Conservation (phyloP, 352 stramenopile genomes). For the Phytophthora brassicae region DNA sequence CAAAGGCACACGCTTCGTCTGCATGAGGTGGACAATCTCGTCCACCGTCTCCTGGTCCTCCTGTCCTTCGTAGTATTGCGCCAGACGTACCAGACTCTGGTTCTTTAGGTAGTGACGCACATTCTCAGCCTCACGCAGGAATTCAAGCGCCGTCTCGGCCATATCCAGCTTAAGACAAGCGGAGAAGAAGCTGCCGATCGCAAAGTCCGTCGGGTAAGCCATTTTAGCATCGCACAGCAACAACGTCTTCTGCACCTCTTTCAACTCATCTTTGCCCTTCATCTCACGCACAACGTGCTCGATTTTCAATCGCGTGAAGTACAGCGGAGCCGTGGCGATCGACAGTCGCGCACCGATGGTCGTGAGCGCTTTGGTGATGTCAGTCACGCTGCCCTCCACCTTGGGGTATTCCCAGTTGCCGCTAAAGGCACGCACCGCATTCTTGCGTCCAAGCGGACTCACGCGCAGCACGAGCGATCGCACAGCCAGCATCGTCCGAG, state of each 20-base stretch:
- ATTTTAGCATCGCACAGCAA: constrained; percentile 81
- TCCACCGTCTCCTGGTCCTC: constrained; percentile 60
- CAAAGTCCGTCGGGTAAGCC: constrained; percentile 67
- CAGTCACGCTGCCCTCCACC: constrained; percentile 68
- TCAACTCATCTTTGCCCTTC: constrained; percentile 70
- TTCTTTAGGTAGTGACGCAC: constrained; percentile 78
- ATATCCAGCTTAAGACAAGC: constrained; percentile 61
- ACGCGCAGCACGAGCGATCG: constrained; percentile 25
- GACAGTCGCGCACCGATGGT: constrained; percentile 75
- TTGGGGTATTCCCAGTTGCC: constrained; percentile 84
- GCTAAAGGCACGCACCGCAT: constrained; percentile 59
- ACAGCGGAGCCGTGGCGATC: constrained; percentile 75
- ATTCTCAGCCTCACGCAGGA: constrained; percentile 68
- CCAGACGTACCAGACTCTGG: constrained; percentile 75
- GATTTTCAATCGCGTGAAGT: constrained; percentile 83
- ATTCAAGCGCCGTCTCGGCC: constrained; percentile 68
- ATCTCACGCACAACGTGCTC: constrained; percentile 83
- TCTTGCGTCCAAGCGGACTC: constrained; percentile 9
- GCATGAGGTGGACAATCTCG: constrained; percentile 60
- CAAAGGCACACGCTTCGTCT: constrained; percentile 41
- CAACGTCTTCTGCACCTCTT: constrained; percentile 69
- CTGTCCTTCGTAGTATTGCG: constrained; percentile 58
- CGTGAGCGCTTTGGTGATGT: constrained; percentile 71
- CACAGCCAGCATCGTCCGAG: constrained; percentile 26
- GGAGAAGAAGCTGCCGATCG: constrained; percentile 63